Evolutionary conservation across 768 basidiomycete genomes (phyloP).

Genomic region (Arthromyces matolae): DNA sequence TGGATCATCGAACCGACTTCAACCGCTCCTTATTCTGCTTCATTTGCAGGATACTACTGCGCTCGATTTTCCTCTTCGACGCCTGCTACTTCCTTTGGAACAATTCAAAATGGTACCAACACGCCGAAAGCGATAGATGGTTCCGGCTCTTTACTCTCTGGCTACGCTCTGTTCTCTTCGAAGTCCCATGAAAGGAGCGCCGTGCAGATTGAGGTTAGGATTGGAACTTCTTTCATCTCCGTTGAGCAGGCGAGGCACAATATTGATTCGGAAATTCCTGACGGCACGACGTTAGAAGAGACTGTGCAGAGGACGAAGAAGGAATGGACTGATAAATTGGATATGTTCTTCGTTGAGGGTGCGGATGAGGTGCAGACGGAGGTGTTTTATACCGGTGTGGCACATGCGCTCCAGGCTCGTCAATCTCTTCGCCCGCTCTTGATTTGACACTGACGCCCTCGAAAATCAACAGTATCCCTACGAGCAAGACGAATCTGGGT

Average conservation of each 20-base stretch:
- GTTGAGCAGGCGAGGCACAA: slow-evolving; percentile 57
- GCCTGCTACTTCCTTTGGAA: no score
- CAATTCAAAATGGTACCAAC: no score
- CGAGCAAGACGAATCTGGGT: slow-evolving; percentile 62
- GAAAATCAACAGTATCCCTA: slow-evolving; percentile 79
- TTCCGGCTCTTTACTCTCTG: slow-evolving; percentile 51
- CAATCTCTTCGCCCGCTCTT: not conserved
- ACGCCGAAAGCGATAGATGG: no score
- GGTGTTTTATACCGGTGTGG: slow-evolving; percentile 59
- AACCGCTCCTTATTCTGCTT: no score
- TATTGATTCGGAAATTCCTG: slow-evolving; percentile 44
- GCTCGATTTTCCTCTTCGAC: no score
- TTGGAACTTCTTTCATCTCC: slow-evolving; percentile 76
- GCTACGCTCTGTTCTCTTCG: slow-evolving; percentile 45
- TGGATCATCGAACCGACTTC: slow-evolving; percentile 54
- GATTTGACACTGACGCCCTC: not conserved
- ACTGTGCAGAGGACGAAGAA: slow-evolving; percentile 46
- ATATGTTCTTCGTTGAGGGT: slow-evolving; percentile 46
- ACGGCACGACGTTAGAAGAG: slow-evolving; percentile 42
- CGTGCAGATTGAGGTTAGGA: slow-evolving; percentile 57
- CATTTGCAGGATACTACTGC: no score
- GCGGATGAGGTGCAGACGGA: slow-evolving; percentile 44
- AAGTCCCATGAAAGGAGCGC: no score
- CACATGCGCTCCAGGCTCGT: slow-evolving; percentile 55
- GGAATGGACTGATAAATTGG: slow-evolving; percentile 57